Conservation (phyloP, 164 flowering plant genomes). For the Tetrastigma voinierianum region DNA sequence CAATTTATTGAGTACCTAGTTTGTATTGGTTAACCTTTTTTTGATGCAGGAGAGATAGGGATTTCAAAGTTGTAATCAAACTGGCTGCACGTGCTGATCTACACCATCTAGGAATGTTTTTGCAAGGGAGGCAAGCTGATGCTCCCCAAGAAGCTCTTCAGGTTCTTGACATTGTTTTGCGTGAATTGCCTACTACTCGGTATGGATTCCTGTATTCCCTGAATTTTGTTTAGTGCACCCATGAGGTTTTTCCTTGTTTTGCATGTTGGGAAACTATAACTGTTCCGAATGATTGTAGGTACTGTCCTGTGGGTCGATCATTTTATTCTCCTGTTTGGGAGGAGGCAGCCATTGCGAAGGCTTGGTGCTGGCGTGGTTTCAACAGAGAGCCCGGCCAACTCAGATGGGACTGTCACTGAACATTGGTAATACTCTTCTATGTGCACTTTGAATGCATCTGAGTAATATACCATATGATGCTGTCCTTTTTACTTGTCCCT, state of each 20-base stretch:
- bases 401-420: constrained; percentile 97
- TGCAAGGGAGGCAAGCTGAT: constrained; percentile 87
- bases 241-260: neutral
- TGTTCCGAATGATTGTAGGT: constrained; percentile 37
- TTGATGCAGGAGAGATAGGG: constrained; percentile 65
- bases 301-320: constrained; percentile 80
- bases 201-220: constrained; percentile 11
- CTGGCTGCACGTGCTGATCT: constrained; percentile 89
- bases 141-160: constrained; percentile 99
- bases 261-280: neutral
- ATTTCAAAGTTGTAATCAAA: constrained; percentile 77
- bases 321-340: constrained; percentile 85
- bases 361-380: constrained; percentile 95
- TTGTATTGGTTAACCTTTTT: neutral
- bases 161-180: constrained; percentile 92
- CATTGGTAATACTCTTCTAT: constrained; percentile 50
- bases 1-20: neutral
- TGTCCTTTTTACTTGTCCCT: neutral
- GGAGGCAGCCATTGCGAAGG: constrained; percentile 81
- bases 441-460: neutral
- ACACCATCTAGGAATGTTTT: constrained; percentile 83
- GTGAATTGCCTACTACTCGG: constrained; percentile 84
- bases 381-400: constrained; percentile 97
- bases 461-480: neutral
- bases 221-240: neutral